These are phyloP conservation scores for Citrus glauca DNA, from an alignment of 345 rosid species.

Conservation along the genomic window DNA sequence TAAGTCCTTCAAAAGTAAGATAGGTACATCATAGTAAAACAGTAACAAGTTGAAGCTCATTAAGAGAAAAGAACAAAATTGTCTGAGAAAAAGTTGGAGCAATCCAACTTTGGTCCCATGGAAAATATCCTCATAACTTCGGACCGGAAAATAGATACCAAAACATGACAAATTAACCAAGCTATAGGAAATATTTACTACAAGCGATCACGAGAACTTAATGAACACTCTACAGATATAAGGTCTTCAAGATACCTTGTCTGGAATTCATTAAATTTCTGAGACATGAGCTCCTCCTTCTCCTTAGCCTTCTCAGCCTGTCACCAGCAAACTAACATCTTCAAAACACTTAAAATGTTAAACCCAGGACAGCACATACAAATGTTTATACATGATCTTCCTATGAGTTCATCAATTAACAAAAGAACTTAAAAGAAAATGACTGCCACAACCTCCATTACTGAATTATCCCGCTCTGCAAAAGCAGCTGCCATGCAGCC, in stretches of 20 bases:
- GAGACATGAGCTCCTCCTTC: constrained; percentile 68
- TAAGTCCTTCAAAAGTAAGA: neutral
- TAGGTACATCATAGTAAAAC: neutral
- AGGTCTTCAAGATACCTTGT: constrained; percentile 41
- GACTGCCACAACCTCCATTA: constrained; percentile 70
- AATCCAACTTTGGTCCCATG: neutral
- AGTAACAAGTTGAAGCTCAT: neutral
- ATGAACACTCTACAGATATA: neutral
- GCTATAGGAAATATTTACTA: neutral
- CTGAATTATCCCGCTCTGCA: constrained; percentile 91
- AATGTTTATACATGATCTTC: neutral
- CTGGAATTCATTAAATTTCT: constrained; percentile 53
- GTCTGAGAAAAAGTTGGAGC: neutral
- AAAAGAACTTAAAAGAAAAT: constrained; percentile 11
- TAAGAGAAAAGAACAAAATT: neutral
- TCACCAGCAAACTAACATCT: constrained; percentile 17
- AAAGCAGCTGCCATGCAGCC: constrained; percentile 95
- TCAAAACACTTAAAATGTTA: constrained; percentile 4
- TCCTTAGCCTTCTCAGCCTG: constrained; percentile 99
- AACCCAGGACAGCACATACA: neutral
- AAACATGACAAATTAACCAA: neutral
- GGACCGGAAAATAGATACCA: neutral
- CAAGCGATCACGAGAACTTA: neutral
- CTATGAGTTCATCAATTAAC: neutral
- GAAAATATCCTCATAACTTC: neutral